Evolutionary conservation across 352 stramenopile species (phyloP), one percentile per base, ranked within the genome.

Genomic region (Phytophthora sp.): DNA sequence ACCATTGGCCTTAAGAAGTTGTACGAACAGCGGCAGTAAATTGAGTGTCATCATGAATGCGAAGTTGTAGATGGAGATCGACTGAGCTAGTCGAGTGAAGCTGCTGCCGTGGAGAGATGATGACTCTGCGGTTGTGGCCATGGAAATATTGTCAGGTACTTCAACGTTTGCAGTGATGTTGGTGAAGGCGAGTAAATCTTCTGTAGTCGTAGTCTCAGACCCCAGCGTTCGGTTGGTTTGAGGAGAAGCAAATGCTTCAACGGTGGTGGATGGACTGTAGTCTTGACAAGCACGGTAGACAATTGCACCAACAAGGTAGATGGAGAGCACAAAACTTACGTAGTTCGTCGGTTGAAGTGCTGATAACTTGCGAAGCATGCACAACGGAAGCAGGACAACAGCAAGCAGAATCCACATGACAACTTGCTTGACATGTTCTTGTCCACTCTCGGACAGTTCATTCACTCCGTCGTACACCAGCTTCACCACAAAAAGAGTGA

Each of bases 11-110:
- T 57, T 74, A 4, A 82, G 76, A 4, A 89, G 67, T 38, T 89
- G 75, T 21, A 82, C 72, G 50, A 89, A 91, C n/a, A 93, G 58
- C 55, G 84, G 82, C 23, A 93, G 55, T 20, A 93, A 51, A 46
- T 93, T 93, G 50, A 91, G 66, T 12, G 89, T 85, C 76, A 91
- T 87, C 66, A 90, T 89, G 61, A 89, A 93, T 1, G 78, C 82
- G 41, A 88, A 91, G 54, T 86, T 91, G 78, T 88, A 91, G 65
- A 93, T 86, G 17, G 82, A 90, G 30, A 89, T 57, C 10, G 75
- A 63, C 50, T 90, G 74, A 23, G 81, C 65, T 5, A 83, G 48
- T 15, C 74, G 77, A 37, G 71, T 74, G 18, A 71, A 62, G 42
- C 42, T 54, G 49, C 54, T 71, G 13, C 55, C 55, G 7, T 49